Evolutionary conservation across 2,329 filamentous ascomycete species (phyloP), one percentile per base, ranked within the genome.

Genomic region (Cercospora nicotianae): DNA sequence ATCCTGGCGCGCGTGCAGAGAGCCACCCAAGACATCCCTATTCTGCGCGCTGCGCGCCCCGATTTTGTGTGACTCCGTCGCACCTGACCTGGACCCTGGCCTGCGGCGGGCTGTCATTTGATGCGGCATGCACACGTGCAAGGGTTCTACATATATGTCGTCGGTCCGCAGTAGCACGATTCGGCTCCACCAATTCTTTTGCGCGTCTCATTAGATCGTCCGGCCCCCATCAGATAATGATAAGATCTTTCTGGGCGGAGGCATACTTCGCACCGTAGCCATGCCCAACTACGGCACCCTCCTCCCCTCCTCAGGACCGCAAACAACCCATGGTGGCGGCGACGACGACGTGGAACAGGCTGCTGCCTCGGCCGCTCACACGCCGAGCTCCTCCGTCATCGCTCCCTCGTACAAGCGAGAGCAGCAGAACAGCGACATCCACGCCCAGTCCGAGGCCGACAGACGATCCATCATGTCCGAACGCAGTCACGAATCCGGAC

Each of bases 401-500:
- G 62, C 62, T 16, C 28, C 51, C 26, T 64, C 62, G n/a, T 64
- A 20, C 62, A 72, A 73, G 65, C 67, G 66, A n/a, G 70, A 72
- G 59, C 65, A 68, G 48, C 65, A 65, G 36, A 66, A 65, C 69
- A 62, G 66, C 63, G 63, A 65, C 58, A 59, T 66, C 31, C 66
- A 64, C 23, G 67, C 70, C 18, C 36, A 69, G 58, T 65, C 67
- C 23, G 71, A 73, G 53, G 66, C 60, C 65, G 72, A 74, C 66
- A 59, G 63, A 48, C 45, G 63, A 63, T 72, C 72, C 5, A 64
- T 73, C 63, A 72, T 72, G 72, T 72, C 73, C 33, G 70, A 72
- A 66, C 64, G 67, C 42, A 75, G 73, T 59, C 65, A 71, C 61
- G 72, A 71, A 3, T 76, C 77, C 36, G 76, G 77, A 6, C 83